phyloP scores from a whole-genome alignment of 2,329 filamentous ascomycete genomes.

The Pseudopyrenochaeta lycopersici region DNA sequence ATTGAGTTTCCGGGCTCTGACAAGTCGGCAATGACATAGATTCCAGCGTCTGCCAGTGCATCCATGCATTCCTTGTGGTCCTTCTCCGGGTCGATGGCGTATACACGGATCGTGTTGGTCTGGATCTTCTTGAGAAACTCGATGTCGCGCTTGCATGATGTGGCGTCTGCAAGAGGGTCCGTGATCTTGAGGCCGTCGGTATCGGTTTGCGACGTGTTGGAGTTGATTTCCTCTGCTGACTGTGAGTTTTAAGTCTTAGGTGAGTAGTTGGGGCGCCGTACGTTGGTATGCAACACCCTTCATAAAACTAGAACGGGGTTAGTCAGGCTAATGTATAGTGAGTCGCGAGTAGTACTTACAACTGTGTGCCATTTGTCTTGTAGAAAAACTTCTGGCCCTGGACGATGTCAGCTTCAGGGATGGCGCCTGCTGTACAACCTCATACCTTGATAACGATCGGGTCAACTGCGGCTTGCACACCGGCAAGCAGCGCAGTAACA shows the following conservation, averaged over 20 bases:
- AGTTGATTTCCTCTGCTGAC: constrained; percentile 65
- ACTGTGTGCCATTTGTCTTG: constrained; percentile 79
- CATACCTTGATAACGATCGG: constrained; percentile 75
- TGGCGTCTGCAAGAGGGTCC: constrained; percentile 81
- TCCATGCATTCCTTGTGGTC: constrained; percentile 89
- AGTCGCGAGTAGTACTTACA: constrained; percentile 43
- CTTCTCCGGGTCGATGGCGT: constrained; percentile 82
- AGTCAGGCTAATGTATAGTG: constrained; percentile 12
- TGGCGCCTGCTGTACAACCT: constrained; percentile 9
- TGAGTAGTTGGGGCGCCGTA: constrained; percentile 27
- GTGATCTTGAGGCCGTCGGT: constrained; percentile 65
- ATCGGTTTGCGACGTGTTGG: constrained; percentile 62
- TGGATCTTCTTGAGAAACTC: constrained; percentile 79
- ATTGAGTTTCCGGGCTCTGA: constrained; percentile 84
- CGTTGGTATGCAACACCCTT: constrained; percentile 94
- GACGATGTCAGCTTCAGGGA: constrained; percentile 14
- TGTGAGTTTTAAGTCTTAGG: constrained; percentile 14
- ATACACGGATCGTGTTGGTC: constrained; percentile 91
- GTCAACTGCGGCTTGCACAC: constrained; percentile 65
- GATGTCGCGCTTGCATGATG: constrained; percentile 83
- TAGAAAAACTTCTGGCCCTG: constrained; percentile 90
- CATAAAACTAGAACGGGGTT: constrained; percentile 69
- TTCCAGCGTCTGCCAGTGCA: constrained; percentile 81
- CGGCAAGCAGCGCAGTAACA: constrained; percentile 62
- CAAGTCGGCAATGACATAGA: constrained; percentile 94